phyloP scores from a whole-genome alignment of 176 grass and related monocot genomes.

The Melocanna baccifera region DNA sequence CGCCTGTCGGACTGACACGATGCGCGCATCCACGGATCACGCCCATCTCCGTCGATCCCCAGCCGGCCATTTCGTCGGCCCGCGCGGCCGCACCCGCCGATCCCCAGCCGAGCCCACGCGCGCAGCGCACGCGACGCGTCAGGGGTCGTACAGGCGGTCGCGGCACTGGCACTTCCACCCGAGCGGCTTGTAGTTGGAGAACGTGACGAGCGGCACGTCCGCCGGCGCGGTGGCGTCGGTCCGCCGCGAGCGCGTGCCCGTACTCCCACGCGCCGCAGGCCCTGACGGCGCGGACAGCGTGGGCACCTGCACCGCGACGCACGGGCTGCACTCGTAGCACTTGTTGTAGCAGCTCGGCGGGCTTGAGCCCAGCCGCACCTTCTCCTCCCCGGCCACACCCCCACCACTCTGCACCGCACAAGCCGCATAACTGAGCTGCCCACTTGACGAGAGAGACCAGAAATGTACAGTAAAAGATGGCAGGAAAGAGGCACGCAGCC shows the following conservation, averaged over 20 bases:
- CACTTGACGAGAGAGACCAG: background rate
- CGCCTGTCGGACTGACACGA: background rate
- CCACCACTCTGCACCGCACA: background rate
- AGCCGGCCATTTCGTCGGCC: background rate
- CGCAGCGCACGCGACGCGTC: background rate
- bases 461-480: background rate
- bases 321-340: constrained; percentile 73
- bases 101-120: background rate
- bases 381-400: constrained; percentile 28
- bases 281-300: constrained; percentile 31
- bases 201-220: constrained; percentile 18
- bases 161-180: constrained; percentile 83
- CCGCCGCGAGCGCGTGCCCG: no score
- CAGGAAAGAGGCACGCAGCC: background rate
- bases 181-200: constrained; percentile 72
- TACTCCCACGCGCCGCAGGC: background rate
- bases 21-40: background rate
- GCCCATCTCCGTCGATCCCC: no score
- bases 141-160: constrained; percentile 63
- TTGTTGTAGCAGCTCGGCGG: constrained; percentile 73
- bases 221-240: background rate
- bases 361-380: constrained; percentile 72
- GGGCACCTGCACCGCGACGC: constrained; percentile 70
- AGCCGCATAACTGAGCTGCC: background rate
- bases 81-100: background rate